Percentiles rank a stretch among this genome's conserved stretches.
Conservation (phyloP, 768 basidiomycete genomes). For the Tulasnella sp. region DNA sequence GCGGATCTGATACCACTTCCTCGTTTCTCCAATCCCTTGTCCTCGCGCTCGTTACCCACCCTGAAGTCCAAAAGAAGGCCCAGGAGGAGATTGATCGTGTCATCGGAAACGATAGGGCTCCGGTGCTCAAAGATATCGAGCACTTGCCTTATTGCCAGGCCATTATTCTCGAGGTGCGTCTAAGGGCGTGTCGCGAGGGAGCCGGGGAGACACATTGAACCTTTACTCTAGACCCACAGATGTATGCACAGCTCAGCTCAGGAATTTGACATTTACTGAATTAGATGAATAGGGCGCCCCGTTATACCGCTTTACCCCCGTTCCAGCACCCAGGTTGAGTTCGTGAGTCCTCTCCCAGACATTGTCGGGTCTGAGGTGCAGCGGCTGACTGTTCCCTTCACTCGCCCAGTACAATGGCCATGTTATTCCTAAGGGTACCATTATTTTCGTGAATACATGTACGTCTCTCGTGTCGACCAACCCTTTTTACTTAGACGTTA, state of each 20-base stretch:
- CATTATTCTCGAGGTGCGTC: conserved; percentile 25
- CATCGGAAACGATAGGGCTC: conserved; percentile 18
- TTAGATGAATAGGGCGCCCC: neutral
- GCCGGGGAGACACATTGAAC: neutral
- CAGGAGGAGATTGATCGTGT: conserved; percentile 36
- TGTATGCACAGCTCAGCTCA: neutral
- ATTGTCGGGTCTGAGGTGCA: neutral
- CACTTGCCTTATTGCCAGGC: conserved; percentile 29
- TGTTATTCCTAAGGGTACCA: conserved; percentile 40
- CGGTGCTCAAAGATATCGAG: conserved; percentile 28
- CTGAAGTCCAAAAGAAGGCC: conserved; percentile 31
- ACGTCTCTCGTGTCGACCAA: conserved; percentile 6
- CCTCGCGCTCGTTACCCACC: conserved; percentile 26
- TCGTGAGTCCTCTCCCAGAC: conserved; percentile 7
- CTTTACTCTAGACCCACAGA: conserved; percentile 8
- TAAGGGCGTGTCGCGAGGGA: too few species aligned
- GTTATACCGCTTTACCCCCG: conserved; percentile 38
- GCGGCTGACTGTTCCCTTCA: neutral
- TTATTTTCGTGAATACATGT: conserved; percentile 42
- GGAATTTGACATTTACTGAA: neutral
- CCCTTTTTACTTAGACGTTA: neutral
- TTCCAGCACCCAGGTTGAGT: conserved; percentile 34
- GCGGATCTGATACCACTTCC: conserved; percentile 45
- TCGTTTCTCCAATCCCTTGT: conserved; percentile 35
- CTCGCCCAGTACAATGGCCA: conserved; percentile 37